phyloP scores from a whole-genome alignment of 2,329 filamentous ascomycete genomes.

The Colletotrichum spinosum region DNA sequence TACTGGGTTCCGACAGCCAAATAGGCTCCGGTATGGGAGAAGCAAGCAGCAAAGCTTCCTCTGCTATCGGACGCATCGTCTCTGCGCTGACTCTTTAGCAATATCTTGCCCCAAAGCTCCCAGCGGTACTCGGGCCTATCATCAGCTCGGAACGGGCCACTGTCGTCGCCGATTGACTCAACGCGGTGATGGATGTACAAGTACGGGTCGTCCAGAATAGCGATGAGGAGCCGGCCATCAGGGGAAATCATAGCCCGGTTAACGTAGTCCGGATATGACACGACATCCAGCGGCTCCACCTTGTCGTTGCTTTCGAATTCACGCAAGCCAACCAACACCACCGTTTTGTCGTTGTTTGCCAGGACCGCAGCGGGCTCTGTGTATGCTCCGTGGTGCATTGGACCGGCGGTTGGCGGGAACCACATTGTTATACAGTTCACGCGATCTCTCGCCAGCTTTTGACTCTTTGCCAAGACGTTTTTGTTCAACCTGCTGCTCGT shows the following conservation, averaged over 20 bases:
- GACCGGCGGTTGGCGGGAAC: slow-evolving; percentile 59
- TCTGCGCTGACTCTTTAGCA: slow-evolving; percentile 68
- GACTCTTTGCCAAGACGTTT: slow-evolving; percentile 61
- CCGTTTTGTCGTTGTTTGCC: slow-evolving; percentile 91
- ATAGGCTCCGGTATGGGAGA: slow-evolving; percentile 77
- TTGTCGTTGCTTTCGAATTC: slow-evolving; percentile 61
- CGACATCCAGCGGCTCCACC: slow-evolving; percentile 72
- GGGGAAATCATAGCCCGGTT: slow-evolving; percentile 96
- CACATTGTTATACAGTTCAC: slow-evolving; percentile 76
- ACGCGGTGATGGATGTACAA: slow-evolving; percentile 82
- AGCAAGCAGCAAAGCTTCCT: slow-evolving; percentile 83
- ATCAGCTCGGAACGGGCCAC: slow-evolving; percentile 39
- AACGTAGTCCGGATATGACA: slow-evolving; percentile 85
- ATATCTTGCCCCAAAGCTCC: slow-evolving; percentile 62
- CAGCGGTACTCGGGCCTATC: slow-evolving; percentile 57
- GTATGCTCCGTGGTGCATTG: slow-evolving; percentile 54
- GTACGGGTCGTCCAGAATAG: slow-evolving; percentile 88
- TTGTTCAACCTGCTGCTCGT: slow-evolving; percentile 54
- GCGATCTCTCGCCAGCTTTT: slow-evolving; percentile 68
- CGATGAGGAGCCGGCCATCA: slow-evolving; percentile 82
- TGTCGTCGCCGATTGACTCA: slow-evolving; percentile 48
- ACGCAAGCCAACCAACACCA: slow-evolving; percentile 83
- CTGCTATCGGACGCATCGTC: slow-evolving; percentile 66
- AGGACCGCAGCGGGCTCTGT: slow-evolving; percentile 73
- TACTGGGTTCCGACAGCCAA: slow-evolving; percentile 85